phyloP scores from a whole-genome alignment of 1,284 basidiomycete genomes.

The Volvariella surrecta region DNA sequence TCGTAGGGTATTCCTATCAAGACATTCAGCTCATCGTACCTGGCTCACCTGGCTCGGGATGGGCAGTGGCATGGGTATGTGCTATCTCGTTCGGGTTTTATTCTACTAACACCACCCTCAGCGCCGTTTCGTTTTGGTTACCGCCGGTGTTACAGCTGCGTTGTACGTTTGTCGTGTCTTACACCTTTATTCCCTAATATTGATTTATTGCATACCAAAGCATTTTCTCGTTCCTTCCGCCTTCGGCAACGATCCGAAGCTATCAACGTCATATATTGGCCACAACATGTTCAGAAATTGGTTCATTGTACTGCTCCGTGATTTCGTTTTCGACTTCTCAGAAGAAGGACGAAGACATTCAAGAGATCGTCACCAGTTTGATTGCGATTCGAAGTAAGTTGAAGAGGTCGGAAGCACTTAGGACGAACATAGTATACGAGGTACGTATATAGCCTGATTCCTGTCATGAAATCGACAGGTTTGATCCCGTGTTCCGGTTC shows the following conservation, averaged over 20 bases:
- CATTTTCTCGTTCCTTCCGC: constrained; percentile 61
- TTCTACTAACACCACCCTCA: constrained; percentile 2
- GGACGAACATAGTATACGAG: constrained; percentile 59
- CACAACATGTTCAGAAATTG: constrained; percentile 54
- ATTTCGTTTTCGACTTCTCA: constrained; percentile 52
- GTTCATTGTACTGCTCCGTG: constrained; percentile 58
- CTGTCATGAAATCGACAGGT: not conserved
- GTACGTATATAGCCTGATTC: constrained; percentile 29
- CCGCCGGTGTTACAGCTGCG: constrained; percentile 3
- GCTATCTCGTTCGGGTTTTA: not conserved
- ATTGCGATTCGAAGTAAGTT: constrained; percentile 61
- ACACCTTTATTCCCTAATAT: not conserved
- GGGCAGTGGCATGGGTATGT: constrained; percentile 56
- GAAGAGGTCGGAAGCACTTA: constrained; percentile 44
- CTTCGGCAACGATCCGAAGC: constrained; percentile 58
- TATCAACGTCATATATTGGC: constrained; percentile 58
- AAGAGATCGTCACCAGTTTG: constrained; percentile 46
- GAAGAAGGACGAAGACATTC: constrained; percentile 32
- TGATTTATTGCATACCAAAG: constrained; percentile 22
- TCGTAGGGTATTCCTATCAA: constrained; percentile 70
- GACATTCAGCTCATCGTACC: constrained; percentile 37
- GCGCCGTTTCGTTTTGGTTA: constrained; percentile 10
- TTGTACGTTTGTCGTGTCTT: constrained; percentile 34
- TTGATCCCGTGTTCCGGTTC: not conserved
- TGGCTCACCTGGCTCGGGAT: constrained; percentile 48